Evolutionary conservation across 441 rosid genomes (phyloP).

Genomic region (Gossypium aridum): DNA sequence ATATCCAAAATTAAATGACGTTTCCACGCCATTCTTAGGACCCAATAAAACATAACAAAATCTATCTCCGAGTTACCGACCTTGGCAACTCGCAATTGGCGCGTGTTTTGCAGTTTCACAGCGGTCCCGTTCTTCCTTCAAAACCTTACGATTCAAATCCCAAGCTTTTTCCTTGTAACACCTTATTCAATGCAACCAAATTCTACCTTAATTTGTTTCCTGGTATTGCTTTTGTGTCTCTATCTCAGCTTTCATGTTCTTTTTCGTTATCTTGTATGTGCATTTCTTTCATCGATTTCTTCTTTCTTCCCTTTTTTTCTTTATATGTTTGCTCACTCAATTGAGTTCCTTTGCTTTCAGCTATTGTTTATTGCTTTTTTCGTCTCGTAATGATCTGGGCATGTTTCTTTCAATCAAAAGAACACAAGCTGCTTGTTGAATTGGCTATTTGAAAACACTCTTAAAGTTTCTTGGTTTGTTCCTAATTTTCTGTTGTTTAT

Average conservation of each 20-base stretch:
- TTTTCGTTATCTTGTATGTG: not conserved
- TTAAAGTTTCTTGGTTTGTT: slow-evolving; percentile 3
- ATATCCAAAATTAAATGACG: too few species aligned
- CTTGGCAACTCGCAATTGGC: slow-evolving; percentile 24
- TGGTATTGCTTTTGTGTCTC: slow-evolving; percentile 1
- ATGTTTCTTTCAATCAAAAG: not conserved
- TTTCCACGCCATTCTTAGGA: not conserved
- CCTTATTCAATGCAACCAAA: not conserved
- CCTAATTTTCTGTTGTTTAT: slow-evolving; percentile 10
- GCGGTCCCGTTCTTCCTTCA: slow-evolving; percentile 9
- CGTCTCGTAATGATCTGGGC: not conserved
- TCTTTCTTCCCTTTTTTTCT: not conserved
- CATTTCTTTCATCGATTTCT: not conserved
- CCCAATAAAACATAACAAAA: not conserved
- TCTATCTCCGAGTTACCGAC: slow-evolving; percentile 11
- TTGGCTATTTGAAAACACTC: slow-evolving; percentile 3
- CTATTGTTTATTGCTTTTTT: not conserved
- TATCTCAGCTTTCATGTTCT: not conserved
- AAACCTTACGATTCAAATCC: slow-evolving; percentile 5
- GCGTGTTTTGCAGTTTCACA: slow-evolving; percentile 21
- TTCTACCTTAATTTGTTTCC: not conserved
- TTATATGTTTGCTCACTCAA: not conserved
- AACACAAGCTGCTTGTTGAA: slow-evolving; percentile 1
- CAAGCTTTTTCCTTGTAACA: not conserved
- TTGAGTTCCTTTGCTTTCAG: slow-evolving; percentile 1